These are phyloP conservation scores for Paraphaeosphaeria sporulosa DNA, from an alignment of 2,329 filamentous ascomycete genomes.

Conservation along the genomic window DNA sequence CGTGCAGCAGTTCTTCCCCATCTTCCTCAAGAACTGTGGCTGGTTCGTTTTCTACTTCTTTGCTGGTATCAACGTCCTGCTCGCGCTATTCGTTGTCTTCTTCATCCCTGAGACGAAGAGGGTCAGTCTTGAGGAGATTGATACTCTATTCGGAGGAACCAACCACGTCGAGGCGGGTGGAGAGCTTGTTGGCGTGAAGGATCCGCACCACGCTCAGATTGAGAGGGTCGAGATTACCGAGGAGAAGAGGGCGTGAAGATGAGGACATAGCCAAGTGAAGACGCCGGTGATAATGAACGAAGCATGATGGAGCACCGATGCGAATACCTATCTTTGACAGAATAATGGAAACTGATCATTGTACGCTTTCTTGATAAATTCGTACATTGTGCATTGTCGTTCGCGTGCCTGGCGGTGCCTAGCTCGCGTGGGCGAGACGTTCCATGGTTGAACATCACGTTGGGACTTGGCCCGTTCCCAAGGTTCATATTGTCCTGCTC, in stretches of 20 bases:
- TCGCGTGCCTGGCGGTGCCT: not conserved
- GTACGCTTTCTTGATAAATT: not conserved
- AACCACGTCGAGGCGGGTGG: conserved; percentile 65
- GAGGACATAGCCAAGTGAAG: not conserved
- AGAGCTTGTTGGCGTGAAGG: conserved; percentile 52
- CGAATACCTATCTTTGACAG: not conserved
- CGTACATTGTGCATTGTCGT: not conserved
- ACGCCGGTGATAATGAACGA: not conserved
- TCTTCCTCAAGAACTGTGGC: conserved; percentile 67
- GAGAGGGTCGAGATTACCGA: conserved; percentile 30
- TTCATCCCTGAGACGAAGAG: conserved; percentile 54
- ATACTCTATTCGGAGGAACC: conserved; percentile 62
- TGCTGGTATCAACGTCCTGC: conserved; percentile 54
- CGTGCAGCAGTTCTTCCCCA: conserved; percentile 75
- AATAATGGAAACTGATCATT: not conserved
- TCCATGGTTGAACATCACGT: not conserved
- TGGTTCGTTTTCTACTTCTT: conserved; percentile 66
- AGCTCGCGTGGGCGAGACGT: not conserved
- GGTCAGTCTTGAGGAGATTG: conserved; percentile 64
- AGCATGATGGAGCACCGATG: not conserved
- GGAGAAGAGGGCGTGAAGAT: conserved; percentile 20
- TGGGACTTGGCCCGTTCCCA: not conserved
- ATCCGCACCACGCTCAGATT: conserved; percentile 42
- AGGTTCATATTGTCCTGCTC: not conserved
- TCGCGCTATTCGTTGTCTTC: conserved; percentile 53